phyloP scores from a whole-genome alignment of 2,329 filamentous ascomycete genomes.

The Fusarium aywerte region DNA sequence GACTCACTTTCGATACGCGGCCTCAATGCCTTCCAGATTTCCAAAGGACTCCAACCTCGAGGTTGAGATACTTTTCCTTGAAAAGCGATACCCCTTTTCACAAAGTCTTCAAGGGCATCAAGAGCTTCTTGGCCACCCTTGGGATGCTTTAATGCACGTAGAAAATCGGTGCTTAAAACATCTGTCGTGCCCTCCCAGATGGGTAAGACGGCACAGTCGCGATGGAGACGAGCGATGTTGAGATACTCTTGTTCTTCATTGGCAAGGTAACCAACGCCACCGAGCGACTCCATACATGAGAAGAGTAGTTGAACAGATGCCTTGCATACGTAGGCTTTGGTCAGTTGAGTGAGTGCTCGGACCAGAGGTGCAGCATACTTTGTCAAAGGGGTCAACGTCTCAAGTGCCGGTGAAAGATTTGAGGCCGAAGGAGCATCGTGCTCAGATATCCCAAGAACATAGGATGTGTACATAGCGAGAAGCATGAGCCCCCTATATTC shows the following conservation, averaged over 20 bases:
- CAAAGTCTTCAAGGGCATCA: slow-evolving; percentile 57
- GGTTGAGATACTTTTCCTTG: slow-evolving; percentile 41
- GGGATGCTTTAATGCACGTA: slow-evolving; percentile 60
- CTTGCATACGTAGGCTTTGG: slow-evolving; percentile 68
- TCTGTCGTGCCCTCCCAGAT: slow-evolving; percentile 82
- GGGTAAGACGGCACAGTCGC: slow-evolving; percentile 70
- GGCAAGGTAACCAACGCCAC: slow-evolving; percentile 73
- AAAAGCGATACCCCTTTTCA: slow-evolving; percentile 45
- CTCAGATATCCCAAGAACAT: slow-evolving; percentile 66
- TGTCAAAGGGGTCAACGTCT: slow-evolving; percentile 49
- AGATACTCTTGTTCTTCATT: slow-evolving; percentile 71
- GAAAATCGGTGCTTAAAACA: slow-evolving; percentile 67
- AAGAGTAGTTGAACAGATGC: slow-evolving; percentile 61
- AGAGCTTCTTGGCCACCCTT: slow-evolving; percentile 52
- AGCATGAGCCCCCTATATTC: slow-evolving; percentile 68
- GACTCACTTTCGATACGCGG: slow-evolving; percentile 49
- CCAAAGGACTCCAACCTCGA: slow-evolving; percentile 46
- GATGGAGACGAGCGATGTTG: slow-evolving; percentile 73
- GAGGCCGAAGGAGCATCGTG: slow-evolving; percentile 46
- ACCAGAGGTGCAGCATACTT: slow-evolving; percentile 58
- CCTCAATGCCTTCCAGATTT: slow-evolving; percentile 56
- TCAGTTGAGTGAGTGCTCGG: slow-evolving; percentile 67
- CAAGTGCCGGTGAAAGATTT: slow-evolving; percentile 35
- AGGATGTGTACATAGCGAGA: slow-evolving; percentile 64
- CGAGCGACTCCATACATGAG: slow-evolving; percentile 71